phyloP scores from a whole-genome alignment of 2,329 filamentous ascomycete species.

The Boeremia lycopersici region DNA sequence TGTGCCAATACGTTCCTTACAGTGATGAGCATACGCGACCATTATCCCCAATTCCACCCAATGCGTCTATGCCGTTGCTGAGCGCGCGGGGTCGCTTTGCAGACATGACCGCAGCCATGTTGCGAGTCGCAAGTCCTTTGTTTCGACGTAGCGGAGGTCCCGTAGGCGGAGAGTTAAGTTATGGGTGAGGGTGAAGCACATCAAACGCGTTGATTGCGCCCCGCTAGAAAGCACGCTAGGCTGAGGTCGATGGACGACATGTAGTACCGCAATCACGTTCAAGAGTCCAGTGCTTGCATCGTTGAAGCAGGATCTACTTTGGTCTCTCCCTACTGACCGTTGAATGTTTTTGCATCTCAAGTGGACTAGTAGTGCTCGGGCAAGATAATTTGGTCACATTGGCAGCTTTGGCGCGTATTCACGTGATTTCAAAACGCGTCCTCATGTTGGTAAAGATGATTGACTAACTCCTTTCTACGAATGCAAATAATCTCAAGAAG shows the following conservation, averaged over 20 bases:
- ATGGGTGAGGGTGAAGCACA: slow-evolving; percentile 5
- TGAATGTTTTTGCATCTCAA: too few species aligned
- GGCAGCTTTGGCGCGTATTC: background rate
- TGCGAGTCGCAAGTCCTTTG: slow-evolving; percentile 5
- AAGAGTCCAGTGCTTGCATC: too few species aligned
- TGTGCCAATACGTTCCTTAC: background rate
- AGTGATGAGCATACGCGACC: slow-evolving; percentile 27
- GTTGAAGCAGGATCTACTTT: too few species aligned
- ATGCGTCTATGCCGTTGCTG: slow-evolving; percentile 24
- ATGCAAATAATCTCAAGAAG: background rate
- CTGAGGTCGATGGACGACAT: background rate
- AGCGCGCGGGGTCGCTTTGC: slow-evolving; percentile 41
- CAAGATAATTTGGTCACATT: too few species aligned
- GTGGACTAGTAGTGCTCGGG: too few species aligned
- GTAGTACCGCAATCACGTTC: background rate
- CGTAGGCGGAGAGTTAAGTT: background rate
- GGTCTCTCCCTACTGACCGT: too few species aligned
- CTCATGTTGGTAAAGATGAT: too few species aligned
- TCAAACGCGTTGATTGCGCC: slow-evolving; percentile 29
- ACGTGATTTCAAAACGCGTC: slow-evolving; percentile 1
- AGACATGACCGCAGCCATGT: slow-evolving; percentile 38
- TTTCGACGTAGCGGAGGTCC: background rate
- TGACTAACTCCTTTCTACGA: background rate
- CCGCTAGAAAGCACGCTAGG: slow-evolving; percentile 22
- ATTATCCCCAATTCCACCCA: slow-evolving; percentile 14